A percentile compares a stretch with the other conserved stretches of the same genome.
Evolutionary conservation across 768 basidiomycete species (phyloP).

Genomic region (Podaxis mareebaensis): DNA sequence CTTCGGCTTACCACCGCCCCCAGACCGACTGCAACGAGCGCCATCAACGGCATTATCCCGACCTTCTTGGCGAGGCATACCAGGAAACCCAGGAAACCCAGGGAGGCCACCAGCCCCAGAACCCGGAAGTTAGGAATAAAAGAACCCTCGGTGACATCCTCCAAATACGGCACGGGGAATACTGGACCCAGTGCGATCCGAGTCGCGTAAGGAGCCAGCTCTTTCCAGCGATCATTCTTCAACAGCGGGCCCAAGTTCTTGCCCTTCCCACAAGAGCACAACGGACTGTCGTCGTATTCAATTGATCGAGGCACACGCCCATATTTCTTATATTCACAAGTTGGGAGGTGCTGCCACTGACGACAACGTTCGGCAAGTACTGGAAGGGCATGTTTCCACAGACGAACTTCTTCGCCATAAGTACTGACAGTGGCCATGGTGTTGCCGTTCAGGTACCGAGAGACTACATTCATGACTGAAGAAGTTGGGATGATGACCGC

Average conservation of each 20-base stretch:
- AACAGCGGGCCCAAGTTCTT: conserved; percentile 42
- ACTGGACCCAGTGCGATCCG: conserved; percentile 54
- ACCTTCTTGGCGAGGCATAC: too few species aligned
- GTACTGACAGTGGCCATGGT: conserved; percentile 21
- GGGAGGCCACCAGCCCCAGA: background rate
- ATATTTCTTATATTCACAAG: conserved; percentile 46
- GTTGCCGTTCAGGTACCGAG: conserved; percentile 11
- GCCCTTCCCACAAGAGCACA: conserved; percentile 57
- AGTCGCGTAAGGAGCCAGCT: conserved; percentile 43
- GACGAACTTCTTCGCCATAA: conserved; percentile 34
- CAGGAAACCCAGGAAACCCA: background rate
- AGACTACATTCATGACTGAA: conserved; percentile 21
- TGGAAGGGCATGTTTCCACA: conserved; percentile 56
- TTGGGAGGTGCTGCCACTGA: conserved; percentile 45
- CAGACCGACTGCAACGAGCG: conserved; percentile 20
- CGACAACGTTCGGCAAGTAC: conserved; percentile 53
- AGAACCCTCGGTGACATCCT: conserved; percentile 21
- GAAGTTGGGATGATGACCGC: conserved; percentile 42
- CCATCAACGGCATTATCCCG: too few species aligned
- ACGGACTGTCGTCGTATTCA: conserved; percentile 37
- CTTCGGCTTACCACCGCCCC: conserved; percentile 22
- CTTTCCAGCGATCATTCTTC: conserved; percentile 33
- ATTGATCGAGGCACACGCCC: conserved; percentile 38
- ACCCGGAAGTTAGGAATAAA: background rate
- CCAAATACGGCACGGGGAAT: conserved; percentile 52